A percentile compares a stretch with the other conserved stretches of the same genome.
These are phyloP conservation scores for Excoecaria agallocha DNA, from an alignment of 345 rosid species.

Conservation along the genomic window DNA sequence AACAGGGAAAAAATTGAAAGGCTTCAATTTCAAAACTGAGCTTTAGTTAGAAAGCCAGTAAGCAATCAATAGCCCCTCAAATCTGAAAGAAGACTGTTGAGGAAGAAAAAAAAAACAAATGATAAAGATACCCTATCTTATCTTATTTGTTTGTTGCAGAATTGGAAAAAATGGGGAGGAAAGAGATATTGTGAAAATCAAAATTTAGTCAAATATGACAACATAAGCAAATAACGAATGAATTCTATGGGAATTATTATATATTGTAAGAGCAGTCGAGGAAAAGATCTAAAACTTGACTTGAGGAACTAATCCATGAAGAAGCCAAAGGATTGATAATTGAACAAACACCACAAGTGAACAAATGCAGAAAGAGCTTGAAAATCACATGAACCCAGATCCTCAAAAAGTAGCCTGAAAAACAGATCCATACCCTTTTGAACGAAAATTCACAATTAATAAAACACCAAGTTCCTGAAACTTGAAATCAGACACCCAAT, in stretches of 20 bases:
- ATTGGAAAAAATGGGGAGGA: background rate
- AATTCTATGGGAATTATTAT: too few species aligned
- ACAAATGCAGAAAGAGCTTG: background rate
- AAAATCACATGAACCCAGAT: background rate
- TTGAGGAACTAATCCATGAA: background rate
- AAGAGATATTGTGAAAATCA: background rate
- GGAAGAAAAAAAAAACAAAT: too few species aligned
- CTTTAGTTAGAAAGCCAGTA: background rate
- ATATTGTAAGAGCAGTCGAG: too few species aligned
- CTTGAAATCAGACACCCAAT: background rate
- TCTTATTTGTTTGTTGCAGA: background rate
- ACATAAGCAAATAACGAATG: too few species aligned
- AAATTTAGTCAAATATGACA: background rate
- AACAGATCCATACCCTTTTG: slow-evolving; percentile 6
- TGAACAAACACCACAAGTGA: background rate
- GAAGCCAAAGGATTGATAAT: background rate
- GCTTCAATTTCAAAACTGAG: too few species aligned
- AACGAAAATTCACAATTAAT: slow-evolving; percentile 1
- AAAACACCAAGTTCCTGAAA: background rate
- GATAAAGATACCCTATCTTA: too few species aligned
- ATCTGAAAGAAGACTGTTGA: too few species aligned
- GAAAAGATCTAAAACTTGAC: slow-evolving; percentile 1
- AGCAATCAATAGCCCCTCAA: background rate
- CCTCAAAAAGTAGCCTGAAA: background rate
- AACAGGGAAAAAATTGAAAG: background rate